Evolutionary conservation across 805 yeast genomes (phyloP).

Genomic region (Wickerhamomyces chambardii): DNA sequence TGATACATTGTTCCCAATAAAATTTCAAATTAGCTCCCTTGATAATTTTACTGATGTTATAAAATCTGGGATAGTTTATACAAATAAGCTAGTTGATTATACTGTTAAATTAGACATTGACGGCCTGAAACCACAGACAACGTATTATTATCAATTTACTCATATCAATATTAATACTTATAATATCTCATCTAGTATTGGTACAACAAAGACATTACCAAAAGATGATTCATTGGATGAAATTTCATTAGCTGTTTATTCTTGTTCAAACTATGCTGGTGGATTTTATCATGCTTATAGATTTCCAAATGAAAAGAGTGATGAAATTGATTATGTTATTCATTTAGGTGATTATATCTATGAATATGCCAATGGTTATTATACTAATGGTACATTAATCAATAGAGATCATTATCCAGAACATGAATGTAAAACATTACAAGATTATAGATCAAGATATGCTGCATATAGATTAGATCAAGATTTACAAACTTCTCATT

Average conservation of each 20-base stretch:
- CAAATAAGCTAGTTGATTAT: conserved; percentile 9
- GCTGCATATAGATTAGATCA: conserved; percentile 12
- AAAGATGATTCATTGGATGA: conserved; percentile 5
- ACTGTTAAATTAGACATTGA: conserved; percentile 13
- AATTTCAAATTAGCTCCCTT: not conserved
- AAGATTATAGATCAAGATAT: conserved; percentile 15
- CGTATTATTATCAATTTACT: conserved; percentile 12
- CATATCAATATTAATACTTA: conserved; percentile 1
- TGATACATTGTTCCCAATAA: not conserved
- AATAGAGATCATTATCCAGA: conserved; percentile 12
- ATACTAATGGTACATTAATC: conserved; percentile 13
- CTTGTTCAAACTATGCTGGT: conserved; percentile 17
- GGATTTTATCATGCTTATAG: conserved; percentile 16
- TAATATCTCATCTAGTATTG: conserved; percentile 5
- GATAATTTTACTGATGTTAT: not conserved
- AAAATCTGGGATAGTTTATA: conserved; percentile 1
- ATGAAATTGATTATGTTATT: conserved; percentile 11
- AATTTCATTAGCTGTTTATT: conserved; percentile 12
- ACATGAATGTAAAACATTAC: conserved; percentile 12
- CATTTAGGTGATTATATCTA: conserved; percentile 19
- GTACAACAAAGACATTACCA: conserved; percentile 14
- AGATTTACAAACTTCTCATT: conserved; percentile 14
- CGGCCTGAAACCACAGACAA: conserved; percentile 8
- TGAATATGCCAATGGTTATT: conserved; percentile 15
- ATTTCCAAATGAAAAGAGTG: conserved; percentile 11